Conservation (phyloP, 2,329 filamentous ascomycete species). For the Zymoseptoria crescenta region DNA sequence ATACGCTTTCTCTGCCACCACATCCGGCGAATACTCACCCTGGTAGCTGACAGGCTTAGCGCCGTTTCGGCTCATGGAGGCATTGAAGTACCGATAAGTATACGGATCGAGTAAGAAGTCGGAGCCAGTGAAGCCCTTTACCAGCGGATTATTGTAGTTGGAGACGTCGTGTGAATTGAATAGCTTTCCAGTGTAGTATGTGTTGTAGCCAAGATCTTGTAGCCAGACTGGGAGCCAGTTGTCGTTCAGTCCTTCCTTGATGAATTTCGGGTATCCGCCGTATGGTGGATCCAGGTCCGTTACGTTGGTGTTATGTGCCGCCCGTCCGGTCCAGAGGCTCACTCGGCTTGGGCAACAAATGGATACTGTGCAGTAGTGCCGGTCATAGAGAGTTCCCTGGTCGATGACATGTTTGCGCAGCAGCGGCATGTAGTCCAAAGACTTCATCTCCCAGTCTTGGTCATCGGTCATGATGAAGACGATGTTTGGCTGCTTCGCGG, state of each 20-base stretch:
- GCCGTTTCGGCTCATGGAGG: constrained; percentile 22
- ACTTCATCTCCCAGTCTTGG: constrained; percentile 54
- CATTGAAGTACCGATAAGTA: constrained; percentile 61
- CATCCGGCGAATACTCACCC: constrained; percentile 51
- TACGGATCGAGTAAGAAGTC: constrained; percentile 51
- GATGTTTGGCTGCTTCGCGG: constrained; percentile 42
- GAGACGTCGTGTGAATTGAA: constrained; percentile 53
- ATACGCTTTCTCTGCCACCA: constrained; percentile 52
- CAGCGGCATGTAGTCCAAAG: constrained; percentile 54
- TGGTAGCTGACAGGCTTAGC: constrained; percentile 50
- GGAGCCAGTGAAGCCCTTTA: constrained; percentile 50
- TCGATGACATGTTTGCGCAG: constrained; percentile 41
- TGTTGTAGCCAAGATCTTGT: constrained; percentile 57
- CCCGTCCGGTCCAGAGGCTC: constrained; percentile 55
- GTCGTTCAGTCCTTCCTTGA: constrained; percentile 56
- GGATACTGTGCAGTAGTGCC: constrained; percentile 59
- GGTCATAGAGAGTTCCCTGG: constrained; percentile 44
- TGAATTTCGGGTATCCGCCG: constrained; percentile 59
- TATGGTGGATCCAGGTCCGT: constrained; percentile 51
- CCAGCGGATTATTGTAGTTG: constrained; percentile 54
- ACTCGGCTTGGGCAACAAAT: constrained; percentile 61
- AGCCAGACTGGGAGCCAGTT: constrained; percentile 64
- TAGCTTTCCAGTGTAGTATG: constrained; percentile 63
- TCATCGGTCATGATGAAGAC: constrained; percentile 62
- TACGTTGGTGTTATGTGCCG: constrained; percentile 63